Evolutionary conservation across 2,329 filamentous ascomycete genomes (phyloP).

Genomic region (Pyrenophora teres): DNA sequence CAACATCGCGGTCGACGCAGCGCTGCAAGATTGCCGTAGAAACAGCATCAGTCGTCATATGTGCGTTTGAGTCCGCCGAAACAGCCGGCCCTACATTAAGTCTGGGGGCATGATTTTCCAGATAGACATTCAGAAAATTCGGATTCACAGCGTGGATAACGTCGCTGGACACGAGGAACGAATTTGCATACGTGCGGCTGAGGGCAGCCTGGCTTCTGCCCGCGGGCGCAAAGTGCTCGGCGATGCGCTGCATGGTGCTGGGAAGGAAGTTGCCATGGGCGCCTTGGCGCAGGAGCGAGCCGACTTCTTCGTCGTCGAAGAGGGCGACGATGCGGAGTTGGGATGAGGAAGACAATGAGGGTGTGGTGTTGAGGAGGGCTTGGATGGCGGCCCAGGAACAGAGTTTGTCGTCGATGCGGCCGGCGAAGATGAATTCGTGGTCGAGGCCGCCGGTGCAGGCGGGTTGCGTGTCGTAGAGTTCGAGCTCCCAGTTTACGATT

Average conservation of each 20-base stretch:
- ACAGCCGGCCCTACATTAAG: constrained; percentile 87
- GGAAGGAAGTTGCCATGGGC: constrained; percentile 88
- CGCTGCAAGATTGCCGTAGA: constrained; percentile 80
- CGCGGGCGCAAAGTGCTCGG: constrained; percentile 65
- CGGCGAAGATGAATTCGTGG: constrained; percentile 92
- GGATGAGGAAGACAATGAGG: constrained; percentile 60
- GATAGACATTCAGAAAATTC: constrained; percentile 84
- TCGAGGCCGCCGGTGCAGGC: constrained; percentile 83
- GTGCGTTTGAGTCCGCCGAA: constrained; percentile 82
- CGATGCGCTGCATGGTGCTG: constrained; percentile 76
- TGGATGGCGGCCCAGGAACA: constrained; percentile 92
- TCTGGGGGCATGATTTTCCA: constrained; percentile 81
- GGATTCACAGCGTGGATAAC: constrained; percentile 94
- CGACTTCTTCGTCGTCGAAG: constrained; percentile 97
- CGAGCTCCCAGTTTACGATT: constrained; percentile 95
- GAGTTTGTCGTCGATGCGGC: constrained; percentile 95
- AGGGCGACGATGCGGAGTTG: constrained; percentile 88
- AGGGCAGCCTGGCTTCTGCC: constrained; percentile 60
- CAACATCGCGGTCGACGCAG: constrained; percentile 66
- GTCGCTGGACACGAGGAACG: constrained; percentile 89
- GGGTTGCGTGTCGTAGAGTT: constrained; percentile 89
- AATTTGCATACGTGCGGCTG: constrained; percentile 84
- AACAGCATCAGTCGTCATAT: constrained; percentile 93
- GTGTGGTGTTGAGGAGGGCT: constrained; percentile 70
- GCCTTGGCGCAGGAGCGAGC: constrained; percentile 86